Base-by-base conservation (phyloP, 805 yeast genomes). In the Schwanniomyces occidentalis region DNA sequence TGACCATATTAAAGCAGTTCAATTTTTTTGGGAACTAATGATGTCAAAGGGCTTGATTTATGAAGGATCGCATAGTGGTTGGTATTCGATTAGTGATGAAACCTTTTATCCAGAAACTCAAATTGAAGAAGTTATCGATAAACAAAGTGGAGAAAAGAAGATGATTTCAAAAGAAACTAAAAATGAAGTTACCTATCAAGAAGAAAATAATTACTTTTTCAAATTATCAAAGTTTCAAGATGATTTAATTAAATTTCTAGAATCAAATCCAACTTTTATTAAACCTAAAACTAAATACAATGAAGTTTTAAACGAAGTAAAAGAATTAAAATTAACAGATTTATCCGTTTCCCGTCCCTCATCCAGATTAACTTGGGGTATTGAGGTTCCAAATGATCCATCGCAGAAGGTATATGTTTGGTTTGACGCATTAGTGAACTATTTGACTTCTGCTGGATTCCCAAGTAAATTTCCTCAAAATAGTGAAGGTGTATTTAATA, bases 71-170 rank as follows among this genome's bases (percentile, higher is more conserved):
- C 99, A 93, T 56, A 61, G 76, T 31, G 99, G 99, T 2, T 93
- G 98, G 98, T 93, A 93, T 54, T 86, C 95, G 5, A 68, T 91
- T 5, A 83, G 95, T 31, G 99, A 93, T 54, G 99, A 93, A 61
- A 84, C 96, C 2, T 93, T 93, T 52, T 91, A 87, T 50, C 85
- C 98, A 0, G 95, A 82, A 42, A 61, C 77, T 2, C 95, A 89
- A 56, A 78, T 87, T 16, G 75, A 70, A 35, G 63, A 61, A 30
- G 36, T 52, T 6, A 35, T 23, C 4, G 56, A 50, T 30, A 34
- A 31, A 8, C 44, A 42, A 18, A 49, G 53, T 7, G 71, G 69
- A 15, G 32, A 58, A 7, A 49, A 50, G 16, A 59, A 40, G 52
- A 69, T 44, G 65, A 56, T 70, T 22, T 67, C 83, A 5, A 75